phyloP scores from a whole-genome alignment of 208 protist species.

The Jaenimonas drosophilae region DNA sequence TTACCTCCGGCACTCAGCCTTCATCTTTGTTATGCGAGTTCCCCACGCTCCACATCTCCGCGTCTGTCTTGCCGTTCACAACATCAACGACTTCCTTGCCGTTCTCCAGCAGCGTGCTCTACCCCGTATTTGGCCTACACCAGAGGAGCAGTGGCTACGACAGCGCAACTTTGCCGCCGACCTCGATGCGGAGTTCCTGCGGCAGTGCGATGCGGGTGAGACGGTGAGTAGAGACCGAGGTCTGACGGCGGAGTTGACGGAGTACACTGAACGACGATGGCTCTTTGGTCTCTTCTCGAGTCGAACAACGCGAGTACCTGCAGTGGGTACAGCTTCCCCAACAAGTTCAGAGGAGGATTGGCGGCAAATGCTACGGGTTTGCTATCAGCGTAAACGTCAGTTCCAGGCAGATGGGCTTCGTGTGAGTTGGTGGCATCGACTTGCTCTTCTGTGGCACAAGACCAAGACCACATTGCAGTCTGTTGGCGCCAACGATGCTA shows the following conservation, averaged over 20 bases:
- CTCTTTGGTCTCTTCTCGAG: conserved; percentile 23
- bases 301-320: conserved; percentile 1
- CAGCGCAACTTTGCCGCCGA: conserved; percentile 11
- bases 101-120: conserved; percentile 32
- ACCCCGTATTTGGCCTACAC: conserved; percentile 16
- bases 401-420: no score
- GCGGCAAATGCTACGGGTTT: no score
- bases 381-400: no score
- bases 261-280: conserved; percentile 7
- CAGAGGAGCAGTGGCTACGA: conserved; percentile 30
- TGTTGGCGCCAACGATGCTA: conserved; percentile 11
- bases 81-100: conserved; percentile 54
- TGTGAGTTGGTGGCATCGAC: no score
- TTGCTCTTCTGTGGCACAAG: no score
- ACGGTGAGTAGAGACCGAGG: neutral
- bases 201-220: neutral
- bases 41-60: conserved; percentile 47
- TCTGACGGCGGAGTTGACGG: neutral
- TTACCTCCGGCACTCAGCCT: conserved; percentile 40
- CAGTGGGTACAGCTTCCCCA: no score
- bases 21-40: conserved; percentile 54
- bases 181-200: no score
- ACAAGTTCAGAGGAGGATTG: no score
- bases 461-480: conserved; percentile 15
- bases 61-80: conserved; percentile 55